Percentiles rank a stretch among this genome's conserved stretches.
These are phyloP conservation scores for Euphorbia tirucalli DNA, from an alignment of 345 rosid species.

Conservation along the genomic window DNA sequence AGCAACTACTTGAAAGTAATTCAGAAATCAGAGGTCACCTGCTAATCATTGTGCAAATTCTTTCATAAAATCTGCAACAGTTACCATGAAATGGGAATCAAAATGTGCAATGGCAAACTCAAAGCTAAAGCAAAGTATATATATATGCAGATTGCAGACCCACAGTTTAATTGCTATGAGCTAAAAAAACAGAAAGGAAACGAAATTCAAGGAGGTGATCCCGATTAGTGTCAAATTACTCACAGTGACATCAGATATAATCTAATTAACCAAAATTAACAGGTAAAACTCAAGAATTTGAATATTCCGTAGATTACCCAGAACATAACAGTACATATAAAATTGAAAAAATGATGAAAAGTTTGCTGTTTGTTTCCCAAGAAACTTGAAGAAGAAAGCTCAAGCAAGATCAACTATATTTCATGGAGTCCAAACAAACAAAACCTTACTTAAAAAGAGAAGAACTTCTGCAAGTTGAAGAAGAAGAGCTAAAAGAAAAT, in stretches of 20 bases:
- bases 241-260: background rate
- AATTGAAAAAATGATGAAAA: background rate
- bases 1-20: slow-evolving; percentile 15
- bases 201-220: background rate
- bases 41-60: slow-evolving; percentile 4
- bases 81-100: background rate
- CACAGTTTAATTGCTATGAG: background rate
- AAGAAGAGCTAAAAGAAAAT: background rate
- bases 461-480: background rate
- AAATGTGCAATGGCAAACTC: background rate
- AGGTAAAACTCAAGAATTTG: background rate
- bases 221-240: background rate
- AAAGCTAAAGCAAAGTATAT: too few relatives aligned
- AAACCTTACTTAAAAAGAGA: too few relatives aligned
- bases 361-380: background rate
- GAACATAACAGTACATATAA: background rate
- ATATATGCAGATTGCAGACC: background rate
- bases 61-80: slow-evolving; percentile 11
- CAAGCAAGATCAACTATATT: background rate
- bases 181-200: background rate
- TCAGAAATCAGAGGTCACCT: slow-evolving; percentile 10
- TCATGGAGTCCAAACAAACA: too few relatives aligned
- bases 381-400: background rate
- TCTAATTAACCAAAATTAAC: background rate
- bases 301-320: background rate